Evolutionary conservation across 1,139 yeast species (phyloP).

Genomic region (Yamadazyma dushanensis): DNA sequence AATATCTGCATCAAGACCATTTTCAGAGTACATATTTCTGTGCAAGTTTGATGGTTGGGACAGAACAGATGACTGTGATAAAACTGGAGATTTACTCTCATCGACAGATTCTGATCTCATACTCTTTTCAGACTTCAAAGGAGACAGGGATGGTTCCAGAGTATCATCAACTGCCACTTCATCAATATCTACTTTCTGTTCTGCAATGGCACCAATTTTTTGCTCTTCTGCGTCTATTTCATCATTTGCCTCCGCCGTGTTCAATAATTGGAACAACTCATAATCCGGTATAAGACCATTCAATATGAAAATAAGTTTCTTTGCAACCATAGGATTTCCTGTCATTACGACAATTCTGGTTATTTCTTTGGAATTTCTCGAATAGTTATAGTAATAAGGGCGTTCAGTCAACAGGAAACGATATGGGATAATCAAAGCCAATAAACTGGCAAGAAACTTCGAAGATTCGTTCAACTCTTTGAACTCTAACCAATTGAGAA

Average conservation of each 20-base stretch:
- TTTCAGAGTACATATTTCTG: background rate
- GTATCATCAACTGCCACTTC: background rate
- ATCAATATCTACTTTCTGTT: background rate
- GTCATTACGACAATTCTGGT: conserved; percentile 58
- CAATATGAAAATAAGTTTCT: conserved; percentile 54
- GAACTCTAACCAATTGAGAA: conserved; percentile 60
- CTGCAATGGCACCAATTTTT: background rate
- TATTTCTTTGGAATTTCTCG: conserved; percentile 26
- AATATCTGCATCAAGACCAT: conserved; percentile 9
- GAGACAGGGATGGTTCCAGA: background rate
- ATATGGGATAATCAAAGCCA: conserved; percentile 44
- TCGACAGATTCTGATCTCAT: background rate
- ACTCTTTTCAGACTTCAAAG: background rate
- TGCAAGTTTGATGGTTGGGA: background rate
- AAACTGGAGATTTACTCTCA: conserved; percentile 1
- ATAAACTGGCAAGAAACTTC: conserved; percentile 44
- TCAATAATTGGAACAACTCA: conserved; percentile 13
- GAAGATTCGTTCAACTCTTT: conserved; percentile 47
- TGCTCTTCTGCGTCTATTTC: background rate
- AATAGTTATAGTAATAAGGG: conserved; percentile 26
- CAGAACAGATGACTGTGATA: conserved; percentile 1
- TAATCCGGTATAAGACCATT: conserved; percentile 46
- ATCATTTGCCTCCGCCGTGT: background rate
- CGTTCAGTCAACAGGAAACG: conserved; percentile 35
- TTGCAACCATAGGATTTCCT: conserved; percentile 61